Conservation (phyloP, 2,329 filamentous ascomycete genomes). For the Cercospora canescens region DNA sequence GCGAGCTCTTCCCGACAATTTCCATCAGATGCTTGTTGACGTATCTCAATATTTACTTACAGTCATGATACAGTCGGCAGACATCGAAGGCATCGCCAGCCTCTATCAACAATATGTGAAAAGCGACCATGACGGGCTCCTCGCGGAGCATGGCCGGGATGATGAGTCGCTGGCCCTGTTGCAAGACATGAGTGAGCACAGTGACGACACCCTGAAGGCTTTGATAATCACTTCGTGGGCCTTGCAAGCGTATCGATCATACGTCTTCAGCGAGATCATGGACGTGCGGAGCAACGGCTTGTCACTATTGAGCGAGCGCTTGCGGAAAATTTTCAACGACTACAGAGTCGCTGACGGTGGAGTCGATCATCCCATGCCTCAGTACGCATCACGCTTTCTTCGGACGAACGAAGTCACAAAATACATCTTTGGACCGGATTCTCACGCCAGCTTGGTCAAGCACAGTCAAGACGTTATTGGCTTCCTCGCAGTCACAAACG, state of each 20-base stretch:
- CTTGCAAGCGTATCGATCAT: conserved; percentile 66
- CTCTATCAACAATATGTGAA: conserved; percentile 29
- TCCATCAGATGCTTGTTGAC: conserved; percentile 27
- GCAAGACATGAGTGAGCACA: conserved; percentile 17
- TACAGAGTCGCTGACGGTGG: conserved; percentile 20
- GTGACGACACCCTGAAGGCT: conserved; percentile 36
- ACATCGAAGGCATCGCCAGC: conserved; percentile 5
- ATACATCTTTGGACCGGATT: conserved; percentile 87
- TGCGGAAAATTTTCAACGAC: conserved; percentile 66
- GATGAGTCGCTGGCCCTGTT: conserved; percentile 4
- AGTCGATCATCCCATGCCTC: conserved; percentile 56
- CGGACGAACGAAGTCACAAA: conserved; percentile 71
- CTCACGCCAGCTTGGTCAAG: conserved; percentile 84
- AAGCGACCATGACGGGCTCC: conserved; percentile 25
- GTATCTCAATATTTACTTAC: conserved; percentile 3
- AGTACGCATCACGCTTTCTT: conserved; percentile 69
- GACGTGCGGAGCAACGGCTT: conserved; percentile 81
- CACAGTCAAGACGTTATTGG: conserved; percentile 82
- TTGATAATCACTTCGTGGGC: conserved; percentile 66
- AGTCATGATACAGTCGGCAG: conserved; percentile 1
- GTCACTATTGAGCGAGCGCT: conserved; percentile 67
- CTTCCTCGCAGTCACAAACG: conserved; percentile 78
- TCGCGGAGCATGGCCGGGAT: conserved; percentile 13
- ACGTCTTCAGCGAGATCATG: conserved; percentile 85
- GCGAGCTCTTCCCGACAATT: conserved; percentile 28